Evolutionary conservation across 225 moss, liverwort and hornwort species (phyloP).

Genomic region (Bryum argenteum): DNA sequence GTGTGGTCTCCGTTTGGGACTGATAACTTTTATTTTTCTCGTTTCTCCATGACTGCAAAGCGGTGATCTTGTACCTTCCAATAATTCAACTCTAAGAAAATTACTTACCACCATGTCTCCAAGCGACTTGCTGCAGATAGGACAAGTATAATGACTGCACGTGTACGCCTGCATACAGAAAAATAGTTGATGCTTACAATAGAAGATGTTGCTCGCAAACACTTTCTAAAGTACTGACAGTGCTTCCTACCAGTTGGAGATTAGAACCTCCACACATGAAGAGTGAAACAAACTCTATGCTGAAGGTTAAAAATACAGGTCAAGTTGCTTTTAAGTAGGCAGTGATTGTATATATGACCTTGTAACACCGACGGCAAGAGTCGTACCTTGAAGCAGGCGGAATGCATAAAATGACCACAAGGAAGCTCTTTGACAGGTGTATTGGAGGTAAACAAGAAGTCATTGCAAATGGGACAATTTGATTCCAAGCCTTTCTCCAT

Average conservation of each 20-base stretch:
- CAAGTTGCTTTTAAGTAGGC: not conserved
- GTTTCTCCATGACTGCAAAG: not conserved
- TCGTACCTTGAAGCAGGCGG: slow-evolving; percentile 88
- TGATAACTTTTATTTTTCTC: not conserved
- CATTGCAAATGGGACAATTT: slow-evolving; percentile 97
- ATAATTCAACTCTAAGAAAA: slow-evolving; percentile 10
- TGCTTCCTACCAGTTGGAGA: not conserved
- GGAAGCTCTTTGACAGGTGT: slow-evolving; percentile 95
- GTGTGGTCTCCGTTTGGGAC: too few relatives aligned
- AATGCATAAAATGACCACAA: slow-evolving; percentile 99
- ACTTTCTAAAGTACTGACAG: not conserved
- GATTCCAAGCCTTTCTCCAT: slow-evolving; percentile 94
- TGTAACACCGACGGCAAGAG: not conserved
- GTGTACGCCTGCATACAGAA: slow-evolving; percentile 75
- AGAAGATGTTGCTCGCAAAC: slow-evolving; percentile 14
- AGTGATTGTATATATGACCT: not conserved
- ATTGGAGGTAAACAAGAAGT: slow-evolving; percentile 93
- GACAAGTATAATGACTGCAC: slow-evolving; percentile 96
- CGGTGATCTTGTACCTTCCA: not conserved
- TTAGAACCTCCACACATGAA: not conserved
- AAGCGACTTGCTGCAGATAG: slow-evolving; percentile 93
- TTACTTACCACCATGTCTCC: slow-evolving; percentile 95
- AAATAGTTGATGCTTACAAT: not conserved
- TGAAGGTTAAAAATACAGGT: not conserved
- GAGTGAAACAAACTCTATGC: not conserved